These are phyloP conservation scores for Brassica incana DNA, from an alignment of 345 rosid species.

Conservation along the genomic window DNA sequence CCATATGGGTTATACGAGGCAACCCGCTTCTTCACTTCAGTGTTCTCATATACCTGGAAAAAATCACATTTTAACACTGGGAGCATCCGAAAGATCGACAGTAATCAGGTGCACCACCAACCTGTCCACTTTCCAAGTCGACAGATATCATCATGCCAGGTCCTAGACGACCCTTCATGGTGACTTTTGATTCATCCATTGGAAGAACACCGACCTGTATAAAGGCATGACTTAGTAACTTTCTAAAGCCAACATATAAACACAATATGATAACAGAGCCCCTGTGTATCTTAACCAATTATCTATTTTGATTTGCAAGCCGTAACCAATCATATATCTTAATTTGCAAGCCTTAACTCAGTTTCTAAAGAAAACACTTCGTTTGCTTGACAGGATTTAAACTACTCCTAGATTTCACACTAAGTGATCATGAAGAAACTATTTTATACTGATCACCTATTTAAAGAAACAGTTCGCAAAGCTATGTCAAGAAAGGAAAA, in stretches of 20 bases:
- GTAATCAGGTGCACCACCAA: slow-evolving; percentile 48
- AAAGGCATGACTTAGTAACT: slow-evolving; percentile 30
- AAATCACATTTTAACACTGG: slow-evolving; percentile 25
- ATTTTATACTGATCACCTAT: slow-evolving; percentile 7
- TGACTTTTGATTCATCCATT: slow-evolving; percentile 92
- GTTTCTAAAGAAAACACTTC: not conserved
- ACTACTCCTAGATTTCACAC: slow-evolving; percentile 10
- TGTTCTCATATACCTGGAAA: slow-evolving; percentile 86
- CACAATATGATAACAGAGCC: not conserved
- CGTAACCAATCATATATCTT: slow-evolving; percentile 1
- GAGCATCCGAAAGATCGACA: not conserved
- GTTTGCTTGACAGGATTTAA: not conserved
- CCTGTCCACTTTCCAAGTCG: slow-evolving; percentile 90
- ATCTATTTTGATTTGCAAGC: slow-evolving; percentile 12
- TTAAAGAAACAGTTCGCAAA: not conserved
- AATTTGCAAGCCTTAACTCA: slow-evolving; percentile 2
- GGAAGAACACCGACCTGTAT: slow-evolving; percentile 95
- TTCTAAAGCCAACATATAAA: slow-evolving; percentile 9
- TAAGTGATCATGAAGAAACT: slow-evolving; percentile 13
- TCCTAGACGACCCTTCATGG: slow-evolving; percentile 92
- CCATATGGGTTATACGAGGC: slow-evolving; percentile 87
- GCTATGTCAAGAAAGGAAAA: not conserved
- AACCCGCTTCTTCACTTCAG: slow-evolving; percentile 87
- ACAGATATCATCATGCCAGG: slow-evolving; percentile 99
- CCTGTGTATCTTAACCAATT: not conserved